These are phyloP conservation scores for Sphagnum magellanicum DNA, from an alignment of 228 moss, liverwort and hornwort species.

Conservation along the genomic window DNA sequence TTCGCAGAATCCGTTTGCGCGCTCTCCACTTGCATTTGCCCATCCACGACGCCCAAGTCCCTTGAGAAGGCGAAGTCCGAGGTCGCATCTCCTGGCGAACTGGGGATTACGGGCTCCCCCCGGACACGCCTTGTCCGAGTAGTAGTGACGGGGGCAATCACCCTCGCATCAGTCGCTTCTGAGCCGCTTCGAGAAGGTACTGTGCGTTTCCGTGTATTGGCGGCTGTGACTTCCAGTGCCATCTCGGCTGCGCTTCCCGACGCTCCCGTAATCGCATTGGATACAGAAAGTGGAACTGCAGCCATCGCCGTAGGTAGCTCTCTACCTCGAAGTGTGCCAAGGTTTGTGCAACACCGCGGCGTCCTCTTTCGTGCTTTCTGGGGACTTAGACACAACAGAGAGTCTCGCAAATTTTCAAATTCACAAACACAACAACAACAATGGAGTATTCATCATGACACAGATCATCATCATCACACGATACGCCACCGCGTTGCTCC, in stretches of 20 bases:
- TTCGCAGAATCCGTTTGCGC: slow-evolving; percentile 33
- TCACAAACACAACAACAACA: no score
- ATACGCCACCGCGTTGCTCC: no score
- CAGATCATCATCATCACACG: no score
- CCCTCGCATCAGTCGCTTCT: slow-evolving; percentile 25
- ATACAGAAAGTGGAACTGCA: slow-evolving; percentile 48
- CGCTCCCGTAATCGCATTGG: slow-evolving; percentile 23
- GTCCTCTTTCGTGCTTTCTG: no score
- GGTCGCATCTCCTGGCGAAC: slow-evolving; percentile 36
- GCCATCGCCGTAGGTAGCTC: slow-evolving; percentile 2
- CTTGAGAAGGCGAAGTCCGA: slow-evolving; percentile 43
- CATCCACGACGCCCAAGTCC: slow-evolving; percentile 54
- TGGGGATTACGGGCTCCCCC: slow-evolving; percentile 24
- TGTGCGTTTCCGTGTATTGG: slow-evolving; percentile 48
- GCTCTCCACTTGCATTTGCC: slow-evolving; percentile 20
- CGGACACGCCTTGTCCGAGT: slow-evolving; percentile 23
- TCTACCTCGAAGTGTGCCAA: no score
- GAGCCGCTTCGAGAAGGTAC: slow-evolving; percentile 27
- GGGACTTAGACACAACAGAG: no score
- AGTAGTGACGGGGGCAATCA: slow-evolving; percentile 22
- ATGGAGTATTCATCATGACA: no score
- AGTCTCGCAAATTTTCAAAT: no score
- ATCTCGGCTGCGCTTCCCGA: slow-evolving; percentile 29
- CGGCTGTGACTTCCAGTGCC: slow-evolving; percentile 15
- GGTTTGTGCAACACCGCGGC: no score